A percentile compares a stretch with the other conserved stretches of the same genome.
phyloP scores from a whole-genome alignment of 345 rosid genomes.

The Murraya koenigii region DNA sequence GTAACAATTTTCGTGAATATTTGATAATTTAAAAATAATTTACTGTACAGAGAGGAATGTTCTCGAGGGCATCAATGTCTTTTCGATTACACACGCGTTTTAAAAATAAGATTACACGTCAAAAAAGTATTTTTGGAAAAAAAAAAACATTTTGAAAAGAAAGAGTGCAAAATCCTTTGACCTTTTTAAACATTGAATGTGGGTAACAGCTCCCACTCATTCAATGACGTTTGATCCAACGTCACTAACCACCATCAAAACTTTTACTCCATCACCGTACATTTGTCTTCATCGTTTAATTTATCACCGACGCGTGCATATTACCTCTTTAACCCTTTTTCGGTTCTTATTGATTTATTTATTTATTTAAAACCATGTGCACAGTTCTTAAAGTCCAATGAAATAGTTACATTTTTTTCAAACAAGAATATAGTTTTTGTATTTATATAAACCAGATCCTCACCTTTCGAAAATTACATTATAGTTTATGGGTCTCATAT shows the following conservation, averaged over 20 bases:
- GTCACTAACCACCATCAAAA: slow-evolving; percentile 11
- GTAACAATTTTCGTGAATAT: no score
- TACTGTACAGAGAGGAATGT: not conserved
- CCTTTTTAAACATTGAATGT: not conserved
- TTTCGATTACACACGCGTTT: not conserved
- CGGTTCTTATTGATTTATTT: not conserved
- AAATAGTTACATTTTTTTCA: no score
- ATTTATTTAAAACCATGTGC: not conserved
- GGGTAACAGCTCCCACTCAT: not conserved
- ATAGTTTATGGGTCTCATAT: no score
- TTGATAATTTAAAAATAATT: no score
- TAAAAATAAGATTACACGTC: not conserved
- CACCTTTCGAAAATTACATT: no score
- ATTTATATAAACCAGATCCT: not conserved
- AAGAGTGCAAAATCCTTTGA: not conserved
- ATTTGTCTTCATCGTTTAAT: not conserved
- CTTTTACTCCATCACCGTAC: slow-evolving; percentile 9
- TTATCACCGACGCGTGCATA: not conserved
- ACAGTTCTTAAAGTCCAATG: no score
- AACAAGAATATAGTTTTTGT: no score
- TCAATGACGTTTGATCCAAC: not conserved
- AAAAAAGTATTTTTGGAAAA: no score
- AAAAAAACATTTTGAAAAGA: not conserved
- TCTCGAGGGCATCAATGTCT: not conserved
- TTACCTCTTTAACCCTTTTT: not conserved